phyloP scores from a whole-genome alignment of 2,329 filamentous ascomycete species.

The Arthrobotrys entomopaga region DNA sequence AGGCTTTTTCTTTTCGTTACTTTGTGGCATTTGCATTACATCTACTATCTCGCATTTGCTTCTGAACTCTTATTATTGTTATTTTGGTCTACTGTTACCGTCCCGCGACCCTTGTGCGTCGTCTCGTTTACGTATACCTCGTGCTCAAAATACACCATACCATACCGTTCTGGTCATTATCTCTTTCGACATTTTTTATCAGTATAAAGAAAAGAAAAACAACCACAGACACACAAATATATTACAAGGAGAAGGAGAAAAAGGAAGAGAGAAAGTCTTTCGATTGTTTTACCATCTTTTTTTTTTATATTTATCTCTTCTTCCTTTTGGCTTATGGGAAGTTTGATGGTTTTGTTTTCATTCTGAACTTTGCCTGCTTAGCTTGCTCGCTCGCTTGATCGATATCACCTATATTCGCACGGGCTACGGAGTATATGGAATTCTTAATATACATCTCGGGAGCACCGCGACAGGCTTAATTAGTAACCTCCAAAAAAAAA shows the following conservation, averaged over 20 bases:
- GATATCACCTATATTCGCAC: neutral
- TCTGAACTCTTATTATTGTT: neutral
- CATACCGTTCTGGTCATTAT: too few species aligned
- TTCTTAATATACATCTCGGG: slow-evolving; percentile 9
- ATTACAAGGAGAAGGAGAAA: too few species aligned
- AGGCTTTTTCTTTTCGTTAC: slow-evolving; percentile 19
- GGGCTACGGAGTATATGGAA: neutral
- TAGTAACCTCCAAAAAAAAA: slow-evolving; percentile 26
- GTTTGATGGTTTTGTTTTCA: neutral
- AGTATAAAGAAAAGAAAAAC: too few species aligned
- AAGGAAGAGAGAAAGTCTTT: too few species aligned
- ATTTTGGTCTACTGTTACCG: neutral
- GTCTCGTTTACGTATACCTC: slow-evolving; percentile 40
- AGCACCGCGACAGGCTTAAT: slow-evolving; percentile 26
- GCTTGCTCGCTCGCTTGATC: too few species aligned
- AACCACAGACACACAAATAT: too few species aligned
- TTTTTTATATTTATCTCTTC: too few species aligned
- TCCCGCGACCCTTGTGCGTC: slow-evolving; percentile 41
- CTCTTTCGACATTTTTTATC: too few species aligned
- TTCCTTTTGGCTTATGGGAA: neutral
- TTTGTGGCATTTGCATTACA: slow-evolving; percentile 22
- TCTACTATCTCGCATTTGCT: neutral
- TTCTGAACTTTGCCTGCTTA: too few species aligned
- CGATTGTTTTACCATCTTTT: too few species aligned
- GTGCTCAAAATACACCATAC: slow-evolving; percentile 3